Conservation (phyloP, 1,284 basidiomycete genomes). For the Trichosporon faecale region DNA sequence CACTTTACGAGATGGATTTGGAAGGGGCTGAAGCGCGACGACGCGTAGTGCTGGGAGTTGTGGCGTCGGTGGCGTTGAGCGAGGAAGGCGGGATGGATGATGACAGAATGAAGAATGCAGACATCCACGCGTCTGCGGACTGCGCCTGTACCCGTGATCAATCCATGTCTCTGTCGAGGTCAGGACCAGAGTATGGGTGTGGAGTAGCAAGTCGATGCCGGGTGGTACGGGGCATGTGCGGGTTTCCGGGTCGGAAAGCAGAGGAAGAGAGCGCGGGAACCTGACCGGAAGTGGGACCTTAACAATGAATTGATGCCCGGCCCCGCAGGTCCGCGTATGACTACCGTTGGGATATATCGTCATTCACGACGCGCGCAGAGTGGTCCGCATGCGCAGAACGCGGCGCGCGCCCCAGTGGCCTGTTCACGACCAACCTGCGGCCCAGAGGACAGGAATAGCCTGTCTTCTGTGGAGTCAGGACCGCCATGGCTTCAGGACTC, state of each 20-base stretch:
- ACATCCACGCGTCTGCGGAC: neutral
- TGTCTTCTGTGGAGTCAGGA: neutral
- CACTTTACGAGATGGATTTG: neutral
- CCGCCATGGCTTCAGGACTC: neutral
- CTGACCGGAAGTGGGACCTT: slow-evolving; percentile 2
- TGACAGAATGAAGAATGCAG: neutral
- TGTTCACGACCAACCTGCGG: neutral
- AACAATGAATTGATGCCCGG: neutral
- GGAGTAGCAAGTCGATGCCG: neutral
- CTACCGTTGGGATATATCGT: neutral
- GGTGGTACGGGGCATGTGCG: too few species aligned
- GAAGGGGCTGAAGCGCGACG: neutral
- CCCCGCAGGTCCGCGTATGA: neutral
- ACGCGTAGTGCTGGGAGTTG: neutral
- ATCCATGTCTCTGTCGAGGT: neutral
- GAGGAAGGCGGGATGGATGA: neutral
- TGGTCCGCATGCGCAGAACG: neutral
- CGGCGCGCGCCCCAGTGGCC: neutral
- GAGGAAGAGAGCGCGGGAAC: neutral
- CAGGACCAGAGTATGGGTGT: neutral
- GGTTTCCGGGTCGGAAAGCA: neutral
- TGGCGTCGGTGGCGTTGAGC: neutral
- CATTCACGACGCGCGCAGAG: neutral
- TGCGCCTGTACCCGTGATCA: neutral
- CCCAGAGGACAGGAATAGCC: neutral